Percentiles rank a stretch among this genome's conserved stretches.
Evolutionary conservation across 208 protist species (phyloP).

Genomic region (Endotrypanum monterogeii): DNA sequence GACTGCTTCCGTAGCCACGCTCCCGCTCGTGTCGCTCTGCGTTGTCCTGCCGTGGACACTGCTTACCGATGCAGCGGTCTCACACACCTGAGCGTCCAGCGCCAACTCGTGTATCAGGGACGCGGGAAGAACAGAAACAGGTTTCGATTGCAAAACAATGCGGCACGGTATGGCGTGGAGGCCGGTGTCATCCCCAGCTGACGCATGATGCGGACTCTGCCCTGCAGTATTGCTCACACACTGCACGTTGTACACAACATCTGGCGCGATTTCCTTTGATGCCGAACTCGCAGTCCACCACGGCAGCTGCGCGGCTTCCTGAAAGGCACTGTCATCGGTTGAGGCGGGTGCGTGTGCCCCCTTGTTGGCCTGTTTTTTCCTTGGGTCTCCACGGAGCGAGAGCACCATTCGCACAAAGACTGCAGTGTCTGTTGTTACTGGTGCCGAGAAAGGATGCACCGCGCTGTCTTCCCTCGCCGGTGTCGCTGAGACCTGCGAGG

Average conservation of each 20-base stretch:
- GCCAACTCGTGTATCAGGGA: constrained; percentile 1
- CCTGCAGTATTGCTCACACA: constrained; percentile 4
- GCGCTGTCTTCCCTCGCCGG: neutral
- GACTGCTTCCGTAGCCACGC: neutral
- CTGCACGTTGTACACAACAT: constrained; percentile 3
- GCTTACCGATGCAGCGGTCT: neutral
- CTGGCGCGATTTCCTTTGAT: neutral
- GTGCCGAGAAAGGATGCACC: neutral
- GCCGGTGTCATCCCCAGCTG: neutral
- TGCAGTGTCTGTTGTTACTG: neutral
- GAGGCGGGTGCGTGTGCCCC: neutral
- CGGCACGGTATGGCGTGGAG: neutral
- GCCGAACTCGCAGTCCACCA: constrained; percentile 6
- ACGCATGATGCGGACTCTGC: neutral
- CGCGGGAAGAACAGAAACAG: constrained; percentile 5
- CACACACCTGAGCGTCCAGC: constrained; percentile 9
- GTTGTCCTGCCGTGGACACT: neutral
- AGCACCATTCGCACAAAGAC: constrained; percentile 26
- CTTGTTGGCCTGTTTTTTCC: neutral
- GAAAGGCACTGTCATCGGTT: neutral
- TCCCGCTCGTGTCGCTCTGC: neutral
- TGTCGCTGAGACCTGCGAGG: neutral
- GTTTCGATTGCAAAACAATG: constrained; percentile 16
- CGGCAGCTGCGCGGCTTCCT: constrained; percentile 2
- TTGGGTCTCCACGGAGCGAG: constrained; percentile 10